These are phyloP conservation scores for Inonotus obliquus DNA, from an alignment of 1,284 basidiomycete species.

Conservation along the genomic window DNA sequence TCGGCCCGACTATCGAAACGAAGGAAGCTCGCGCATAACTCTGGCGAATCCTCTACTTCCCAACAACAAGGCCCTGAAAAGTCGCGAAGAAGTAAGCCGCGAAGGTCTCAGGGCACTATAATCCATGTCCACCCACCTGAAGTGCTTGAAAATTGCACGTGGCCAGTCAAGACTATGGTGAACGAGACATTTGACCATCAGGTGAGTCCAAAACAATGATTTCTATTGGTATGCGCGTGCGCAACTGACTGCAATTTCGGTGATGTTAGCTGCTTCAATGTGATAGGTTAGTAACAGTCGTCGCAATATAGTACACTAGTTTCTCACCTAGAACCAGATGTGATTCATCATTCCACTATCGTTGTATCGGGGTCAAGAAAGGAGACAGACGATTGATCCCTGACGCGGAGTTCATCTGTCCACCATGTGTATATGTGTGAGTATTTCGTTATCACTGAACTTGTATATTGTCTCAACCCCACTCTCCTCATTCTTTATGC, in stretches of 20 bases:
- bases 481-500: background rate
- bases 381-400: background rate
- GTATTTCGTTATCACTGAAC: background rate
- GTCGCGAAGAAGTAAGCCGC: background rate
- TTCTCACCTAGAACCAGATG: slow-evolving; percentile 2
- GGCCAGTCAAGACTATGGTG: slow-evolving; percentile 6
- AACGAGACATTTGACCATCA: slow-evolving; percentile 7
- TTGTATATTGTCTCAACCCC: background rate
- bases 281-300: slow-evolving; percentile 4
- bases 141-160: background rate
- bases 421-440: slow-evolving; percentile 9
- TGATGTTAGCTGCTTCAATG: slow-evolving; percentile 12
- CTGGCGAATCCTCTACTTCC: background rate
- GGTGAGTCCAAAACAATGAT: background rate
- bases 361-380: slow-evolving; percentile 10
- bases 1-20: background rate
- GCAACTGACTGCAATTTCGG: background rate
- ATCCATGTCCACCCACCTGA: background rate
- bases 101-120: background rate
- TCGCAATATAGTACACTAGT: background rate
- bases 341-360: slow-evolving; percentile 9
- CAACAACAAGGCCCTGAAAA: background rate
- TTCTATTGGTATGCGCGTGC: background rate
- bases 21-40: background rate
- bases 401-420: slow-evolving; percentile 9